Base-by-base conservation (phyloP, 1,284 basidiomycete species). In the Volvariella surrecta region DNA sequence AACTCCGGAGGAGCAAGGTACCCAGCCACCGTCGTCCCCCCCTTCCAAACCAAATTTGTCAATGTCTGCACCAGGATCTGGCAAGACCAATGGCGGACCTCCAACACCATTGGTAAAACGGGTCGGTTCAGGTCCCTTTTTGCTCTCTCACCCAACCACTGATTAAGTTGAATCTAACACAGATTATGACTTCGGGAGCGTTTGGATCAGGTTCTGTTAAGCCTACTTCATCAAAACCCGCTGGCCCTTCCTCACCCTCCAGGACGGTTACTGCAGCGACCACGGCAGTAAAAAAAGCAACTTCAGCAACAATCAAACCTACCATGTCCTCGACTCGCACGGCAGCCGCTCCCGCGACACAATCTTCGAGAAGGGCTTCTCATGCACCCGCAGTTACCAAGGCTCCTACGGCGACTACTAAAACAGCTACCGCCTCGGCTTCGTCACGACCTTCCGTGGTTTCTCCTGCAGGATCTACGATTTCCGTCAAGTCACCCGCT, bases 121-220 rank as follows among this genome's bases (percentile, higher is more conserved):
- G 73, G 82, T 79, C 53, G 45, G 70, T 68, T 41, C 11, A 50
- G 41, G 52, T 41, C 42, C 39, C 40, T 53, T n/a, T n/a, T n/a
- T n/a, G n/a, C n/a, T n/a, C 52, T 49, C 34, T 17, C 21, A 11
- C 32, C 28, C 39, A 18, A 31, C 17, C 19, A 30, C 51, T 54
- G 16, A 28, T 22, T 22, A 52, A 44, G 41, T 52, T 57, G 42
- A 54, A 50, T 48, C 54, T 50, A 57, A 31, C 28, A 35, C 37
- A 87, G 83, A 71, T 82, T 48, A 66, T 82, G 52, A 78, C 65
- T 60, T 76, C 79, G 47, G 76, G 80, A 52, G 82, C 79, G 50
- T 80, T 82, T 66, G 76, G 79, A 49, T 55, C 72, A 55, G 76
- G 78, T 48, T 53, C 68, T 47, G 64, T 71, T 43, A 85, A 79